Evolutionary conservation across 441 rosid species (phyloP), one percentile per base, ranked within the genome.

Genomic region (Eutrema salsugineum): DNA sequence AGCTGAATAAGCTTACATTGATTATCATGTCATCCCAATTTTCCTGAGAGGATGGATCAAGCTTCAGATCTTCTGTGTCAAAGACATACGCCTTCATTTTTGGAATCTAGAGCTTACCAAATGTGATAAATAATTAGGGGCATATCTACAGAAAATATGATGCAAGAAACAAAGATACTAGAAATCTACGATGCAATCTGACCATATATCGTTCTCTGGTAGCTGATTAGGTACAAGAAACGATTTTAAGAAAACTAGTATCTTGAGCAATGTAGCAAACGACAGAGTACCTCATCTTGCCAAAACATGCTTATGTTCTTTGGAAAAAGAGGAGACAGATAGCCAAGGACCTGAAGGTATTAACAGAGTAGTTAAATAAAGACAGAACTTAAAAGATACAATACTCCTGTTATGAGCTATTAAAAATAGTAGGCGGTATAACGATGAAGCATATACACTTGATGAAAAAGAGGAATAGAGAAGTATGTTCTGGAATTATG

Each of bases 1-100:
- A 42, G 69, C 36, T 24, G 60, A 56, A 71, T 71, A 67, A 50
- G 60, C 91, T 84, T 81, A 93, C 99, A 78, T 86, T 83, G 81
- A 95, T 88, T 73, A 95, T 93, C 99, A 95, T 95, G 81, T 91
- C 99, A 83, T 93, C 99, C 99, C 99, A 95, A 15, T 88, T 90
- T 84, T 95, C 99, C 78, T 89, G 97, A 80, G 88, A 91, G 54
- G 86, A 83, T 71, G 97, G 92, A 84, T 95, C 98, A 78, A 83
- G 88, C 91, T 88, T 88, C 62, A 93, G 84, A 81, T 95, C 99
- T 80, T 93, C 99, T n/a, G 99, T 88, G 82, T 95, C 99, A 57
- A 86, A 83, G 83, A 95, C 81, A 93, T 95, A 95, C 14, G 98
- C 97, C 99, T 95, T 95, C 98, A 95, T 93, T 85, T 95, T 95